Conservation (phyloP, 2,329 filamentous ascomycete species). For the Fusarium sp. region DNA sequence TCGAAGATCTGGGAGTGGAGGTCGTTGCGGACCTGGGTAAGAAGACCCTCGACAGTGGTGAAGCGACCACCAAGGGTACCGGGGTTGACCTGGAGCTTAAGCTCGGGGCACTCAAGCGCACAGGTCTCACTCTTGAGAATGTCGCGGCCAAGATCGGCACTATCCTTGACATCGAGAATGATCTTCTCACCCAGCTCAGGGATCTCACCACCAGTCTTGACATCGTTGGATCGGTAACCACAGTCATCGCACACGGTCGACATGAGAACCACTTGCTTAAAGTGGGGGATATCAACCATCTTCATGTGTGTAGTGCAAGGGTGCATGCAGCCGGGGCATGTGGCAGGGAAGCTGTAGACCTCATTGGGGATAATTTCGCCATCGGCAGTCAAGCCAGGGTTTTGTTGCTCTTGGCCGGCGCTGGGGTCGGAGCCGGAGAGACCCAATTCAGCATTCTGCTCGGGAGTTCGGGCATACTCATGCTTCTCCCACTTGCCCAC, state of each 20-base stretch:
- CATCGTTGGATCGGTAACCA: slow-evolving; percentile 93
- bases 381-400: slow-evolving; percentile 60
- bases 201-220: slow-evolving; percentile 95
- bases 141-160: slow-evolving; percentile 82
- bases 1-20: slow-evolving; percentile 89
- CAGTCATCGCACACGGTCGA: slow-evolving; percentile 90
- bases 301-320: slow-evolving; percentile 94
- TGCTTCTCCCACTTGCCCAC: slow-evolving; percentile 88
- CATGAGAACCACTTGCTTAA: slow-evolving; percentile 97
- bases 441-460: slow-evolving; percentile 87
- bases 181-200: slow-evolving; percentile 86
- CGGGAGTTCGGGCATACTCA: slow-evolving; percentile 81
- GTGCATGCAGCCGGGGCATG: slow-evolving; percentile 89
- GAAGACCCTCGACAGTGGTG: slow-evolving; percentile 92
- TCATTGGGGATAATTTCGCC: slow-evolving; percentile 92
- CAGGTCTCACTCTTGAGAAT: slow-evolving; percentile 97
- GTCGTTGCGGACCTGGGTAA: slow-evolving; percentile 92
- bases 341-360: slow-evolving; percentile 90
- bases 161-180: slow-evolving; percentile 72
- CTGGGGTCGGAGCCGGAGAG: slow-evolving; percentile 70
- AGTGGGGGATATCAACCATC: slow-evolving; percentile 97
- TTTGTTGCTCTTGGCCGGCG: slow-evolving; percentile 60
- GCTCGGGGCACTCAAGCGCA: slow-evolving; percentile 83
- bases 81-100: slow-evolving; percentile 85
- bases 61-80: slow-evolving; percentile 95